Evolutionary conservation across 2,329 filamentous ascomycete genomes (phyloP).

Genomic region (Venturia asperata): DNA sequence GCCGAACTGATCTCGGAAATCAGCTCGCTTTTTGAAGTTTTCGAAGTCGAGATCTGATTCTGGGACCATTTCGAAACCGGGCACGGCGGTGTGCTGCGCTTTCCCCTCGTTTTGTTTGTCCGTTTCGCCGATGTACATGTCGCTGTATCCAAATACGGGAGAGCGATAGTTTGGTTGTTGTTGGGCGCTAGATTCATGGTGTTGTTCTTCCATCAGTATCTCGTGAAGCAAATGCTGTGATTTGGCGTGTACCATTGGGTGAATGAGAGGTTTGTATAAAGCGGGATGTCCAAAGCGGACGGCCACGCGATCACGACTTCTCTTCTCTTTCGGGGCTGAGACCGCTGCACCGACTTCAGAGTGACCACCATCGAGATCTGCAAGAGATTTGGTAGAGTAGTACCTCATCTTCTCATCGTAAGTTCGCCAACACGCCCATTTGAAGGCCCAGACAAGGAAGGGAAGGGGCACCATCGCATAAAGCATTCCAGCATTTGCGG

Average conservation of each 20-base stretch:
- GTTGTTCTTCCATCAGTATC: constrained; percentile 1
- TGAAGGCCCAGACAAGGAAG: constrained; percentile 73
- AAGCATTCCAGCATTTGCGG: constrained; percentile 38
- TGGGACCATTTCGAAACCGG: constrained; percentile 16
- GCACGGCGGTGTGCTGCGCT: background rate
- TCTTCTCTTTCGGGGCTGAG: background rate
- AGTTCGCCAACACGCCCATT: constrained; percentile 61
- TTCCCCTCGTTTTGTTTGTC: background rate
- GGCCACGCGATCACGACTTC: constrained; percentile 13
- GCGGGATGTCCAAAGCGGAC: constrained; percentile 19
- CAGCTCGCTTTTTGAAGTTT: constrained; percentile 17
- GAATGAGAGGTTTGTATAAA: constrained; percentile 26
- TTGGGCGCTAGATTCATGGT: background rate
- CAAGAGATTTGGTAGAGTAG: constrained; percentile 22
- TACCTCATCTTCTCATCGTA: constrained; percentile 15
- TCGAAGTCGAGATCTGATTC: constrained; percentile 19
- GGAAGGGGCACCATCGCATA: constrained; percentile 64
- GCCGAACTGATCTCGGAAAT: constrained; percentile 20
- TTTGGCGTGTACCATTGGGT: constrained; percentile 21
- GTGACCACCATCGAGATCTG: constrained; percentile 6
- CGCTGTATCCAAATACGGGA: constrained; percentile 12
- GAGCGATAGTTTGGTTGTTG: background rate
- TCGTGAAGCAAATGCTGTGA: constrained; percentile 15
- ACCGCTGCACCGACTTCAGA: background rate
- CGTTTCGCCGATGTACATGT: constrained; percentile 12